Conservation (phyloP, 306 rosid species). For the Senna siamea region DNA sequence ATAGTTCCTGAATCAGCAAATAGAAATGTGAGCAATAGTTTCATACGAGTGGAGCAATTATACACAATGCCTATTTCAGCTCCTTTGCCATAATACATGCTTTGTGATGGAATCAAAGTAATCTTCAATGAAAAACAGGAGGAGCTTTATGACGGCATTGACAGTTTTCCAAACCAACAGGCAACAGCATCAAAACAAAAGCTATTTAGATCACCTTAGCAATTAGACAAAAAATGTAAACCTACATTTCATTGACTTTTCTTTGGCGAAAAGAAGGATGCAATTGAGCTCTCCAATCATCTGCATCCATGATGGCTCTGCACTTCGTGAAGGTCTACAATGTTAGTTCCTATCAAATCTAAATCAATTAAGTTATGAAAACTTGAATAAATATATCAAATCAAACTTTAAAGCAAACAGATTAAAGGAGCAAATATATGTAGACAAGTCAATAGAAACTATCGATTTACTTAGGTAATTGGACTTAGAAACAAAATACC, state of each 20-base stretch:
- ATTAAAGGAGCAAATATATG: too few relatives aligned
- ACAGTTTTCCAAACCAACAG: neutral
- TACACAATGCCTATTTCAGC: neutral
- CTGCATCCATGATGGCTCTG: constrained; percentile 23
- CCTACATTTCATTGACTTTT: constrained; percentile 37
- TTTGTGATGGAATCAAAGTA: neutral
- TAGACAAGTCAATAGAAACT: neutral
- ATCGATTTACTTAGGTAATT: neutral
- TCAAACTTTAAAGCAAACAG: neutral
- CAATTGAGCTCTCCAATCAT: constrained; percentile 43
- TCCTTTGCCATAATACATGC: neutral
- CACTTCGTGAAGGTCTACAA: constrained; percentile 16
- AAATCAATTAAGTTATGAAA: neutral
- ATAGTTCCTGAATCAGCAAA: neutral
- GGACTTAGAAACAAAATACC: neutral
- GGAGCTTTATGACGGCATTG: neutral
- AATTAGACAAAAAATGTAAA: neutral
- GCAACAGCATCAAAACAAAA: neutral
- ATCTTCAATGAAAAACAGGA: neutral
- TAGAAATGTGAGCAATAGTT: neutral
- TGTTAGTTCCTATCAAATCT: neutral
- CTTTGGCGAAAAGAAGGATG: constrained; percentile 25
- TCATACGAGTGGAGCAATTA: neutral
- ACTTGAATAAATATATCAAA: neutral
- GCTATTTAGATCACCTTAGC: neutral